Percentiles rank a stretch among this genome's conserved stretches.
Evolutionary conservation across 805 yeast species (phyloP).

Genomic region (Ogataea neopini): DNA sequence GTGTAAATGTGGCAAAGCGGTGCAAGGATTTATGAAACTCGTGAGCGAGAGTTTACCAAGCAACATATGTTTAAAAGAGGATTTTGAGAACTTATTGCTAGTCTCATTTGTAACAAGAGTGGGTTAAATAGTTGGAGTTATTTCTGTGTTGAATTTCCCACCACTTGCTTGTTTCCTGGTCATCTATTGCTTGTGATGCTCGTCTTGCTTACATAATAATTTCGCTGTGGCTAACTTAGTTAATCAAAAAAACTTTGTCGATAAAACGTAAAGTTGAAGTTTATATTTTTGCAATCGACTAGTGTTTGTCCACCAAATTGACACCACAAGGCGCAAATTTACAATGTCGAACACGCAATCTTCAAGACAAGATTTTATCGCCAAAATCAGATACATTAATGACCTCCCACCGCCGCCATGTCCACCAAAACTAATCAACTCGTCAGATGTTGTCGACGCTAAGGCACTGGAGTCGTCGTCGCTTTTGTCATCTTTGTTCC

Average conservation of each 20-base stretch:
- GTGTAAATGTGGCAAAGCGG: not conserved
- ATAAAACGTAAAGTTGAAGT: not conserved
- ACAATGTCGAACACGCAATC: slow-evolving; percentile 16
- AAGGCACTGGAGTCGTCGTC: slow-evolving; percentile 48
- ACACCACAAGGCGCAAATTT: not conserved
- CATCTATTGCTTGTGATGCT: too few species aligned
- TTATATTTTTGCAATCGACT: not conserved
- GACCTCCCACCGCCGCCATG: slow-evolving; percentile 91
- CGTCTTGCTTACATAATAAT: not conserved
- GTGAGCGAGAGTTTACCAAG: too few species aligned
- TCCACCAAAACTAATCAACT: slow-evolving; percentile 79
- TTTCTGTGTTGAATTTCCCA: too few species aligned
- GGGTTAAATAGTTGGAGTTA: too few species aligned
- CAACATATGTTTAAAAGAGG: too few species aligned
- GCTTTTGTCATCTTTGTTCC: slow-evolving; percentile 68
- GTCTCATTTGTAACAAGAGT: too few species aligned
- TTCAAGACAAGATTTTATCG: slow-evolving; percentile 70
- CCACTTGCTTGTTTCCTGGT: too few species aligned
- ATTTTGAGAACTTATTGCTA: too few species aligned
- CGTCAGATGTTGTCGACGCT: slow-evolving; percentile 35
- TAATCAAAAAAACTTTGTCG: not conserved
- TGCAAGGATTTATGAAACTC: too few species aligned
- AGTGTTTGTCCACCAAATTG: not conserved
- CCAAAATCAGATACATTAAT: slow-evolving; percentile 80
- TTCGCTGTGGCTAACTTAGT: not conserved